Conservation (phyloP, 176 grass and related monocot genomes). For the Hordeum marinum region DNA sequence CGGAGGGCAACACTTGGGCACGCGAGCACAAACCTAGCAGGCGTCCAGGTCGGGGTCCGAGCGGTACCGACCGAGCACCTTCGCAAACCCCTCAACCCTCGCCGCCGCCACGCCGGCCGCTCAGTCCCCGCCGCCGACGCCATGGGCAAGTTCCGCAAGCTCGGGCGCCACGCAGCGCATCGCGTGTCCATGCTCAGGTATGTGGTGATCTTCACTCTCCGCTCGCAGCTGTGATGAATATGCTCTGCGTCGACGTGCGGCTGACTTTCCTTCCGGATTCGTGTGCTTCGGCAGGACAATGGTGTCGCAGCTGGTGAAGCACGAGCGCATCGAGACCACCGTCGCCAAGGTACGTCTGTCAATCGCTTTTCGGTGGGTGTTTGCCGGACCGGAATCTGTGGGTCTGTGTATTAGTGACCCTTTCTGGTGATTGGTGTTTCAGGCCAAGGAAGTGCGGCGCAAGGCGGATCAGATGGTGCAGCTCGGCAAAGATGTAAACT, state of each 20-base stretch:
- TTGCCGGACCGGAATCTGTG: background rate
- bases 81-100: slow-evolving; percentile 23
- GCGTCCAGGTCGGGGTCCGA: background rate
- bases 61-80: background rate
- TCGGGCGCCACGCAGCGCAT: slow-evolving; percentile 53
- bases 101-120: slow-evolving; percentile 36
- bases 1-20: too few relatives aligned
- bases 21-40: slow-evolving; percentile 7
- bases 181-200: slow-evolving; percentile 77
- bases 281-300: slow-evolving; percentile 64
- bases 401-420: background rate
- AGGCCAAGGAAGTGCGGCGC: slow-evolving; percentile 90
- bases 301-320: slow-evolving; percentile 98
- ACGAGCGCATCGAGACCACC: slow-evolving; percentile 93
- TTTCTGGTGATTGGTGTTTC: slow-evolving; percentile 18
- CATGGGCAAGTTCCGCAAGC: slow-evolving; percentile 79
- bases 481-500: slow-evolving; percentile 75
- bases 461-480: slow-evolving; percentile 97
- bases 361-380: background rate
- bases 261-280: background rate
- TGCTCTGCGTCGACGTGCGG: background rate
- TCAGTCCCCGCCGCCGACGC: background rate
- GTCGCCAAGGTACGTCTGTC: slow-evolving; percentile 54
- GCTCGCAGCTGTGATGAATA: background rate
- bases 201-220: background rate